Conservation (phyloP, 208 protist genomes). For the Leishmania tarentolae region DNA sequence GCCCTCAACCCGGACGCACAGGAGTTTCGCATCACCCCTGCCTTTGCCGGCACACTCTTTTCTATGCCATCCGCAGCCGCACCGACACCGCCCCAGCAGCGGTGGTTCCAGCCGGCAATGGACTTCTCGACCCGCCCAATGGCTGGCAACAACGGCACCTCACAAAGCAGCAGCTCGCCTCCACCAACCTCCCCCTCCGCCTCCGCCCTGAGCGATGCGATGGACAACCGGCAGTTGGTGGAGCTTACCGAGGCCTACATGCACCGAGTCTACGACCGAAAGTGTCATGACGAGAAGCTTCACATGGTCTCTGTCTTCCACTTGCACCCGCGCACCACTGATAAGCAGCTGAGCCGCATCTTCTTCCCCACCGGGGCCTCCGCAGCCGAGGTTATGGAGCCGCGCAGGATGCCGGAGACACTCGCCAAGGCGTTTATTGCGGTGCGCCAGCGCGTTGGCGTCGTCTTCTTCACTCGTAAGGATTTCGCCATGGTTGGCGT, state of each 20-base stretch:
- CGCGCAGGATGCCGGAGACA: constrained; percentile 32
- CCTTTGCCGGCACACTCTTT: constrained; percentile 27
- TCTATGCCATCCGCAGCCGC: constrained; percentile 28
- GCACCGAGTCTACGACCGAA: constrained; percentile 32
- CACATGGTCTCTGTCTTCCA: constrained; percentile 84
- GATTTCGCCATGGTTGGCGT: constrained; percentile 75
- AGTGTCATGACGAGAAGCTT: constrained; percentile 32
- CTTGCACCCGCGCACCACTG: constrained; percentile 68
- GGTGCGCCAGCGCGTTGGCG: constrained; percentile 54
- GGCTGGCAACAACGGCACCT: constrained; percentile 5
- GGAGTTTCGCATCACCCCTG: constrained; percentile 24
- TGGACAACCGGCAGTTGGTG: constrained; percentile 21
- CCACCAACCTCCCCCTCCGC: not conserved
- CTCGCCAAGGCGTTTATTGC: constrained; percentile 20
- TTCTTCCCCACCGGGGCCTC: constrained; percentile 78
- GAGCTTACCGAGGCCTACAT: constrained; percentile 43
- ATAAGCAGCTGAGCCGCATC: constrained; percentile 58
- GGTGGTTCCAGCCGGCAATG: not conserved
- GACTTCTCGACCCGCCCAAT: constrained; percentile 14
- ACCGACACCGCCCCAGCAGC: not conserved
- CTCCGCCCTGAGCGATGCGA: constrained; percentile 11
- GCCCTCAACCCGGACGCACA: constrained; percentile 26
- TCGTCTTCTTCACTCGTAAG: constrained; percentile 74
- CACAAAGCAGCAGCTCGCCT: not conserved
- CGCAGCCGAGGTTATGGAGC: constrained; percentile 56